Evolutionary conservation across 2,329 filamentous ascomycete species (phyloP).

Genomic region (Fusarium austroafricanum): DNA sequence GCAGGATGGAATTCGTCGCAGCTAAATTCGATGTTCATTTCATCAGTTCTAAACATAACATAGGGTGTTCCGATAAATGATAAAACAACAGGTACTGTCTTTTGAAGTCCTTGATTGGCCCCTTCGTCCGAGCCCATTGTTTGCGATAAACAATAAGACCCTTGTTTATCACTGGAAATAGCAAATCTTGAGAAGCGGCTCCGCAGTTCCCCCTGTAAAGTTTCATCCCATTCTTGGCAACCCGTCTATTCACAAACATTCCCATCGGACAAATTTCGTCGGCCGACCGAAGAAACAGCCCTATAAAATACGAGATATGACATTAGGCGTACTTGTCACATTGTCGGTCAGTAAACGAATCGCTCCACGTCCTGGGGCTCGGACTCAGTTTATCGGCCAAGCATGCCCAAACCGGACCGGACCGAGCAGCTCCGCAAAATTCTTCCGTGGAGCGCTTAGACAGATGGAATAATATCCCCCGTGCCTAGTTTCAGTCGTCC

Average conservation of each 20-base stretch:
- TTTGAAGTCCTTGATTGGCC: too few relatives aligned
- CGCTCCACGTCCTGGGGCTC: background rate
- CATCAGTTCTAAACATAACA: too few relatives aligned
- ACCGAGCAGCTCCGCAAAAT: constrained; percentile 12
- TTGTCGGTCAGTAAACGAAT: background rate
- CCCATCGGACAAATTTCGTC: background rate
- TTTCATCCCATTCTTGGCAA: background rate
- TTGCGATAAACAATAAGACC: background rate
- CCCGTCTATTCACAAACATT: background rate
- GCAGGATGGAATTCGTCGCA: background rate
- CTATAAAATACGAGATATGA: background rate
- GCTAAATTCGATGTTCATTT: rapidly evolving
- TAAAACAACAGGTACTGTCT: too few relatives aligned
- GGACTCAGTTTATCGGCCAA: background rate
- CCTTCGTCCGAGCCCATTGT: background rate
- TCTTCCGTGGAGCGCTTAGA: constrained; percentile 34
- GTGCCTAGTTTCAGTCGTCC: constrained; percentile 1
- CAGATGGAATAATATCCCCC: background rate
- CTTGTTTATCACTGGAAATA: background rate
- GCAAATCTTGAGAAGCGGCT: background rate
- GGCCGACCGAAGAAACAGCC: background rate
- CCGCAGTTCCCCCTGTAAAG: background rate
- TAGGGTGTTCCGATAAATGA: too few relatives aligned
- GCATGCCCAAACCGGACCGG: constrained; percentile 15
- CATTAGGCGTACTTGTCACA: background rate